A percentile compares a stretch with the other conserved stretches of the same genome.
These are phyloP conservation scores for Ilex asprella DNA, from an alignment of 257 asterid species.

Conservation along the genomic window DNA sequence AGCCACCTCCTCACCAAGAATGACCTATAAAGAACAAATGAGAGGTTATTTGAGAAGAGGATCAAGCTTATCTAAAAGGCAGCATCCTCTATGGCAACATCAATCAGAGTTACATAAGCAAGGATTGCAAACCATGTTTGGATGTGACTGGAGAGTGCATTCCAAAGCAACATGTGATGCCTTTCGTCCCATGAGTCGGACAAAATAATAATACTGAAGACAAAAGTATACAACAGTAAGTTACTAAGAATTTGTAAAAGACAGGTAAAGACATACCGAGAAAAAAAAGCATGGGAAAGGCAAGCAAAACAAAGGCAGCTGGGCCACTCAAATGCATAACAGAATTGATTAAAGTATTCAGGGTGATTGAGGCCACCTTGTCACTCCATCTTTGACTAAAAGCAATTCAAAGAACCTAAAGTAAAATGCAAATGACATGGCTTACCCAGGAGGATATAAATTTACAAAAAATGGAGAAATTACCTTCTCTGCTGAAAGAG, in stretches of 20 bases:
- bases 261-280: too few species aligned
- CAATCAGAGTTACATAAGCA: conserved; percentile 4
- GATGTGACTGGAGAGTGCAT: conserved; percentile 96
- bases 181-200: conserved; percentile 96
- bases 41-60: not conserved
- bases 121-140: conserved; percentile 71
- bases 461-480: not conserved
- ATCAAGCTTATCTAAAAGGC: conserved; percentile 9
- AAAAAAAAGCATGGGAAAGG: too few species aligned
- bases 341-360: not conserved
- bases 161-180: conserved; percentile 98
- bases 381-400: not conserved
- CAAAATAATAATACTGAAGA: conserved; percentile 80
- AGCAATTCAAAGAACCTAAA: conserved; percentile 5
- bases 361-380: too few species aligned
- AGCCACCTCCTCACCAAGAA: conserved; percentile 98
- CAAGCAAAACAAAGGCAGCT: not conserved
- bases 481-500: conserved; percentile 98
- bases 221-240: conserved; percentile 5
- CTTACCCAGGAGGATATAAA: too few species aligned
- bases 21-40: conserved; percentile 43
- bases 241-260: too few species aligned
- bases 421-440: conserved; percentile 6
- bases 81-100: not conserved
- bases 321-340: not conserved